Evolutionary conservation across 208 protist species (phyloP), one percentile per base, ranked within the genome.

Genomic region (Trypanosoma rangeli): DNA sequence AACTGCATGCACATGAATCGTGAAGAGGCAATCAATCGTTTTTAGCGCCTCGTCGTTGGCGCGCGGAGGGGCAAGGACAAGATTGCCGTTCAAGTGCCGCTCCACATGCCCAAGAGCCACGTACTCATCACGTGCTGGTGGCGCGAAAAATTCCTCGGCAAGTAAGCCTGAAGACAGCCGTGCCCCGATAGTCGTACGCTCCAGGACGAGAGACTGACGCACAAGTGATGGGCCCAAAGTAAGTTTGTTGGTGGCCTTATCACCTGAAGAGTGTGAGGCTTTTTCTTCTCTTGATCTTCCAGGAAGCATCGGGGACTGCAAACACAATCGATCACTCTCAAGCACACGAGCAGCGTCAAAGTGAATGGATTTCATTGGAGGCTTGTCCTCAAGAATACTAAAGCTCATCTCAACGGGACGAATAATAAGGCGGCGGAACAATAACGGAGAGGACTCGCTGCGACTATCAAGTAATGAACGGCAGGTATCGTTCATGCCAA

Each of bases 341-440:
- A 96, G 78, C n/a, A 93, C 29, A 20, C 90, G 85, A 22, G 78
- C 80, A 12, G 86, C 86, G 59, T 95, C 90, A 70, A 83, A 93
- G 77, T 90, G 85, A 26, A 83, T 60, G 15, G 82, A 74, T 48
- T 79, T 83, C 71, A 85, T 64, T 16, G 84, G 86, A 22, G 80
- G 70, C 72, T 88, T 87, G 64, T 96, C 88, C 56, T 93, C 86
- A 56, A 96, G 64, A 54, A 94, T 85, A n/a, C 70, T 71, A 48
- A 83, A 93, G 28, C 75, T 54, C 68, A 95, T 73, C 56, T 28
- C 75, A 29, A 94, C 33, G 39, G 91, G 91, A 13, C 83, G 82
- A 37, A 89, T 59, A 2, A 94, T 71, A 62, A 96, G 76, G 5
- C 87, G 85, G 7, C 91, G 87, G 62, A 92, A 96, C 15, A 94